phyloP scores from a whole-genome alignment of 1,284 basidiomycete species.

The Macrocystidia cucumis region DNA sequence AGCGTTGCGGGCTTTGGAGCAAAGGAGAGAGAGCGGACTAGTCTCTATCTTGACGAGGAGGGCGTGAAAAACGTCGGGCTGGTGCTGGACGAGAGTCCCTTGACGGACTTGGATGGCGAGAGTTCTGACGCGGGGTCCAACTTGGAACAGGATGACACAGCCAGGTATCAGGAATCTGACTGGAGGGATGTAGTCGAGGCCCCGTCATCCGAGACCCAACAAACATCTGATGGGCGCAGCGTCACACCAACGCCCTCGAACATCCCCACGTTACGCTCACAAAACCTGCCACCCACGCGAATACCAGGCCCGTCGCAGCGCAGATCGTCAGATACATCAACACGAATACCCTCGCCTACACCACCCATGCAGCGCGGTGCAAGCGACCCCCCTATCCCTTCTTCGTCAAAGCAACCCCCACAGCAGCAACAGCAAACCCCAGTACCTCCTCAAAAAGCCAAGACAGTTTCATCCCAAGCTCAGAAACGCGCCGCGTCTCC shows the following conservation, averaged over 20 bases:
- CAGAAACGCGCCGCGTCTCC: conserved; percentile 19
- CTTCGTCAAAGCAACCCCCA: conserved; percentile 15
- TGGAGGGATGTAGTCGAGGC: too few species aligned
- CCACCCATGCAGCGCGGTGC: conserved; percentile 16
- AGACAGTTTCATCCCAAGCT: not conserved
- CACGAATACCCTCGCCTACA: conserved; percentile 21
- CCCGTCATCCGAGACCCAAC: conserved; percentile 11
- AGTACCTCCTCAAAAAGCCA: conserved; percentile 6
- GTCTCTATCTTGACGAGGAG: conserved; percentile 62
- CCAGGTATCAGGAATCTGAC: too few species aligned
- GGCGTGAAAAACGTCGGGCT: conserved; percentile 30
- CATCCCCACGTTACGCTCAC: conserved; percentile 13
- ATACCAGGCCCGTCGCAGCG: conserved; percentile 27
- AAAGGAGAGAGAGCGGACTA: conserved; percentile 37
- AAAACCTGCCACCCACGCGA: conserved; percentile 20
- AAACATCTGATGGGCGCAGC: conserved; percentile 19
- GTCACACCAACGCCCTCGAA: conserved; percentile 26
- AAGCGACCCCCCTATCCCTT: conserved; percentile 21
- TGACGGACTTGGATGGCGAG: conserved; percentile 57
- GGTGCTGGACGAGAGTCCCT: conserved; percentile 64
- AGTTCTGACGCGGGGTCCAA: conserved; percentile 21
- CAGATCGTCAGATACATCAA: conserved; percentile 26
- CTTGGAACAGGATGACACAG: conserved; percentile 15
- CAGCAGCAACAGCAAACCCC: conserved; percentile 13
- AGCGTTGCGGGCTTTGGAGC: conserved; percentile 40